These are phyloP conservation scores for Tuctoria greenei DNA, from an alignment of 176 grass and related monocot species.

Conservation along the genomic window DNA sequence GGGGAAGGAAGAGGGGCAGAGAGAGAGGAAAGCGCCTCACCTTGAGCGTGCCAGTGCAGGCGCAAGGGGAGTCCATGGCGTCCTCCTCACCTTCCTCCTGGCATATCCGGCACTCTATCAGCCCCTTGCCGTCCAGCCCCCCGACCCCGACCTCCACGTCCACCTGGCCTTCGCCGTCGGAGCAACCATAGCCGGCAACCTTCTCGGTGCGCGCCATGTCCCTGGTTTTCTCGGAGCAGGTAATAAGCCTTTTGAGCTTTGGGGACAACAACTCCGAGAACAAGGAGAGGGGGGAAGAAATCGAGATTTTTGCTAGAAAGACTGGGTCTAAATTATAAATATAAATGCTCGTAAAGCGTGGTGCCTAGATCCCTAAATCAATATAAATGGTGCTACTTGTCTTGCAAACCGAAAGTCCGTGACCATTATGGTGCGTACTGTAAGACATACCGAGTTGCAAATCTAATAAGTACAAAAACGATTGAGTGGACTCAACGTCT, in stretches of 20 bases:
- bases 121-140: constrained; percentile 36
- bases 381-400: not conserved
- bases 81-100: constrained; percentile 88
- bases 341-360: constrained; percentile 11
- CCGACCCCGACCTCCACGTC: constrained; percentile 43
- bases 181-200: constrained; percentile 39
- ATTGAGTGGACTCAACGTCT: not conserved
- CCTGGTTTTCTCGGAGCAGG: constrained; percentile 40
- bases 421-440: not conserved
- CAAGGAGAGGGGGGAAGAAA: constrained; percentile 21
- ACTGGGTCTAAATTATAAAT: not conserved
- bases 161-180: constrained; percentile 35
- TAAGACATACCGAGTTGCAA: not conserved
- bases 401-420: constrained; percentile 29
- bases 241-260: constrained; percentile 37
- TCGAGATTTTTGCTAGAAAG: not conserved
- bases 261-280: constrained; percentile 35
- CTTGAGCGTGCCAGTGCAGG: constrained; percentile 91
- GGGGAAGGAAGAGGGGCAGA: not conserved
- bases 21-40: constrained; percentile 34
- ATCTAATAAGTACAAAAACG: constrained; percentile 1
- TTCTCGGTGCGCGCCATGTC: constrained; percentile 57
- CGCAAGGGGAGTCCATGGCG: constrained; percentile 93
- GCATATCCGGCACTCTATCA: constrained; percentile 90
- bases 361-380: not conserved